These are phyloP conservation scores for Talaromyces sp. DNA, from an alignment of 2,329 filamentous ascomycete species.

Conservation along the genomic window DNA sequence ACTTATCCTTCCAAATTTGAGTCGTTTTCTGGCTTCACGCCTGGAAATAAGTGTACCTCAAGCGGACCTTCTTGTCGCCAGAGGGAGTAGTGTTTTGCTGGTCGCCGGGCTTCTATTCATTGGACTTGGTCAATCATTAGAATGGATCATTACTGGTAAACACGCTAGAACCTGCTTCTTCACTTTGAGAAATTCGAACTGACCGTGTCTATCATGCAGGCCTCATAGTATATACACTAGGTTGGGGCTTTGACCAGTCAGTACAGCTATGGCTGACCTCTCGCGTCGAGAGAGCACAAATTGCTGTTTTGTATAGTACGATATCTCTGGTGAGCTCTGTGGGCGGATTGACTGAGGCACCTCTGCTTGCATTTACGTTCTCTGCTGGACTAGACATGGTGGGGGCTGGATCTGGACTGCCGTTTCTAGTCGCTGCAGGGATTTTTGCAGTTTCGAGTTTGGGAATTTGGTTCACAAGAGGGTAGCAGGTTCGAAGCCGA, in stretches of 20 bases:
- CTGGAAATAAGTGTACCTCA: neutral
- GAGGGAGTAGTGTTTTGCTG: neutral
- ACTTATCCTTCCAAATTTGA: slow-evolving; percentile 4
- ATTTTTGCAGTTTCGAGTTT: neutral
- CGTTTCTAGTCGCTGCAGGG: slow-evolving; percentile 1
- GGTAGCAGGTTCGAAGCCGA: neutral
- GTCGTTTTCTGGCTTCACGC: neutral
- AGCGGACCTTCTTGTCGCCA: slow-evolving; percentile 1
- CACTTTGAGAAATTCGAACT: neutral
- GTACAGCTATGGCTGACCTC: slow-evolving; percentile 5
- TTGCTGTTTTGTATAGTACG: neutral
- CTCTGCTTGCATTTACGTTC: slow-evolving; percentile 5
- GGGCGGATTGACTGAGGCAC: neutral
- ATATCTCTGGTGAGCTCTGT: neutral
- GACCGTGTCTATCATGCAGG: neutral
- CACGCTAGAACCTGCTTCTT: neutral
- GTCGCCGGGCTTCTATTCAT: neutral
- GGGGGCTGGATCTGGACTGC: neutral
- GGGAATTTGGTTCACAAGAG: slow-evolving; percentile 2
- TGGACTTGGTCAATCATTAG: slow-evolving; percentile 2
- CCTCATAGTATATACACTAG: neutral
- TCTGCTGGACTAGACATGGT: neutral
- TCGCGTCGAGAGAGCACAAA: slow-evolving; percentile 1
- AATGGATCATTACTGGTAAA: neutral
- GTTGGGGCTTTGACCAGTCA: slow-evolving; percentile 1